Base-by-base conservation (phyloP, 2,329 filamentous ascomycete genomes). In the Hawksworthiomyces lignivorus region DNA sequence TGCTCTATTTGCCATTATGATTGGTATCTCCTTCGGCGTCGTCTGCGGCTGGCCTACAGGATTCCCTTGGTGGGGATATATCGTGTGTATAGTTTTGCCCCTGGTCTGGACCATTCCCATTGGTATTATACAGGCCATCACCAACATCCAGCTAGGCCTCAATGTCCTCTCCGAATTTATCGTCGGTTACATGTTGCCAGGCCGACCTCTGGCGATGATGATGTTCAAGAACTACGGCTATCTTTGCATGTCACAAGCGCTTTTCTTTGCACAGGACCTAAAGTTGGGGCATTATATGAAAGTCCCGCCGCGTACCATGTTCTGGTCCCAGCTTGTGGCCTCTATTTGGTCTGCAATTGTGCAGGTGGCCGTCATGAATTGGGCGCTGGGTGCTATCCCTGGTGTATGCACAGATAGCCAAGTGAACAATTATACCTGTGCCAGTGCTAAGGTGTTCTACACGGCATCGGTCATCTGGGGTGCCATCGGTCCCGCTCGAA, bases 241-340 rank as follows among this genome's bases (percentile, higher is more conserved):
- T 54, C 75, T 79, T 46, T 78, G 74, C 40, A 78, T 78, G 74
- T 75, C 72, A 2, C 79, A 84, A 58, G 75, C 77, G 0, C 67
- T 84, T 28, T 72, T 68, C 50, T 84, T 84, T 54, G 68, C 77
- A 10, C 67, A 74, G 7, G 81, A 84, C 53, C 66, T 84, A 48
- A 84, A 84, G 54, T 77, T 83, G 33, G 81, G 77, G 5, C 82
- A 85, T 55, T 86, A 86, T 64, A 84, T 86, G 79, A 79, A 79
- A 59, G 76, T 78, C 9, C 80, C 80, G 0, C 80, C 78, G 12
- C 68, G 77, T 15, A 68, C 69, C 45, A 75, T 79, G 60, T 82
- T 82, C 53, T 69, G 65, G 28, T 74, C 72, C 1, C 77, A 82
- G 61, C 61, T 79, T 17, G 56, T 73, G 14, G 77, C 77, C 1